phyloP scores from a whole-genome alignment of 495 filamentous ascomycete species.

The Collariella sp. region DNA sequence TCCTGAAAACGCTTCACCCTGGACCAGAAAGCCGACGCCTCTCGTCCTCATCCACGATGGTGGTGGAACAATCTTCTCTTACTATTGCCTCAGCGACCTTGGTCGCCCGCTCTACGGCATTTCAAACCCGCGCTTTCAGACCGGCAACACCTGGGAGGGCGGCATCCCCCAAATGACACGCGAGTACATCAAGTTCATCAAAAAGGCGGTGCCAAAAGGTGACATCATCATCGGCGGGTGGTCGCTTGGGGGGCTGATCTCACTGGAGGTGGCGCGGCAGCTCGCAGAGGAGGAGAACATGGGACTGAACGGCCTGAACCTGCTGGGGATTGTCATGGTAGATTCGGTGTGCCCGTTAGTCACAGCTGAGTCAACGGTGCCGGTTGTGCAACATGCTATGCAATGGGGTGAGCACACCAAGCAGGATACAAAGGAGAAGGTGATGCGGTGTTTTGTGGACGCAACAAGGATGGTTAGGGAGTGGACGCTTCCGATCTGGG shows the following conservation, averaged over 20 bases:
- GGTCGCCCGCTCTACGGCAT: conserved; percentile 31
- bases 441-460: conserved; percentile 31
- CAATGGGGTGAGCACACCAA: conserved; percentile 27
- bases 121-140: conserved; percentile 29
- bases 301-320: conserved; percentile 1
- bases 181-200: conserved; percentile 27
- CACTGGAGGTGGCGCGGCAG: conserved; percentile 33
- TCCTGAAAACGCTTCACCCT: neutral
- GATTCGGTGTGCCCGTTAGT: conserved; percentile 32
- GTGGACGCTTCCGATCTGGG: conserved; percentile 33
- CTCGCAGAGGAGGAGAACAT: conserved; percentile 17
- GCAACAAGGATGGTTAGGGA: conserved; percentile 28
- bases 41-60: conserved; percentile 39
- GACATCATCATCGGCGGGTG: conserved; percentile 34
- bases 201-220: conserved; percentile 21
- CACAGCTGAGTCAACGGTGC: neutral
- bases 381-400: conserved; percentile 18
- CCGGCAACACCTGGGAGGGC: conserved; percentile 21
- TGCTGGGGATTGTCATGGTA: conserved; percentile 40
- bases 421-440: conserved; percentile 28
- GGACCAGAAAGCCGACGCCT: conserved; percentile 14
- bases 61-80: conserved; percentile 35
- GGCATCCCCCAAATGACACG: conserved; percentile 32
- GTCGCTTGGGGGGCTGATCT: conserved; percentile 38
- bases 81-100: conserved; percentile 30